Evolutionary conservation across 306 rosid species (phyloP), one percentile per base, ranked within the genome.

Genomic region (Mimosa bimucronata): DNA sequence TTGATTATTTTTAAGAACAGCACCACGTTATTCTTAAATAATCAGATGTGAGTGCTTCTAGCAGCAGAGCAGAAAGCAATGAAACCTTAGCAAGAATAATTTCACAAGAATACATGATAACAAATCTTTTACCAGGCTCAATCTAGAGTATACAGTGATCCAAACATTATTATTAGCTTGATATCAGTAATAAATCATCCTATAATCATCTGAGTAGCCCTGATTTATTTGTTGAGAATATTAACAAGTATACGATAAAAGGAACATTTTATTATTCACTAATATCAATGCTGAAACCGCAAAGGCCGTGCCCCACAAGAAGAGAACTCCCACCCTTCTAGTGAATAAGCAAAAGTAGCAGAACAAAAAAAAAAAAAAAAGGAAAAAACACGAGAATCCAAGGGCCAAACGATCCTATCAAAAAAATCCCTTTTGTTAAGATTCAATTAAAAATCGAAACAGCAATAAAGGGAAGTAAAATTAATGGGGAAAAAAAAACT

Each of bases 271-370:
- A 30, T 44, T 19, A 23, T 29, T 61, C n/a, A 65, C 3, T 28
- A 65, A 64, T 67, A 15, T 25, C 6, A 64, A 77, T 45, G 64
- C 50, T 2, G 52, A 46, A 76, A 23, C 21, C 60, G 57, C 79
- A 75, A n/a, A 31, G 13, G n/a, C 46, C 50, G 37, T 12, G 45
- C 7, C 13, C 2, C 45, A 0, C 15, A 66, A 67, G 19, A 77
- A 52, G 68, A 37, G 38, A 23, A 42, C 55, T 62, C 25, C 48
- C 46, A 18, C 26, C 12, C 80, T 50, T 23, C 46, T 28, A 1
- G 46, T 40, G 21, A 78, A 38, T 28, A 41, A 53, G 81, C 25
- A 42, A n/a, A 48, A 21, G 38, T 9, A 55, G 38, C 73, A 38
- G 25, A 7, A 66, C 42, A n/a, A n/a, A n/a, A n/a, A n/a, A n/a